These are phyloP conservation scores for Syzygium syzygioides DNA, from an alignment of 441 rosid species.

Conservation along the genomic window DNA sequence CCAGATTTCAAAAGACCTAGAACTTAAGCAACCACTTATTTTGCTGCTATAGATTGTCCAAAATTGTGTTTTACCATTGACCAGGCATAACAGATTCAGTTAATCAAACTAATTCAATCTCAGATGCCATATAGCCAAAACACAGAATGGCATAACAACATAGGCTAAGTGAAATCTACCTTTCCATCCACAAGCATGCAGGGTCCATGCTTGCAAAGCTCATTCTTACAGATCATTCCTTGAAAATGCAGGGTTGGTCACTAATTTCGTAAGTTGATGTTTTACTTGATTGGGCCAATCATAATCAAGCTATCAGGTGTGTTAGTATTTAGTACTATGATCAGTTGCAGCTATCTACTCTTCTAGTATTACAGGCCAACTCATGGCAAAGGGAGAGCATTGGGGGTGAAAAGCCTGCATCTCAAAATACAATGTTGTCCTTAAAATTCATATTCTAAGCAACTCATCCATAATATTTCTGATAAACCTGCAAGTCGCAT, in stretches of 20 bases:
- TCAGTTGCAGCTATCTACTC: background rate
- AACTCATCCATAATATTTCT: background rate
- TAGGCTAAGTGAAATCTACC: background rate
- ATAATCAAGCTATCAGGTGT: background rate
- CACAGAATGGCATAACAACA: background rate
- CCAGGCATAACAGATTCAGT: background rate
- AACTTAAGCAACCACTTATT: background rate
- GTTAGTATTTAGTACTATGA: background rate
- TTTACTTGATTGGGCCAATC: background rate
- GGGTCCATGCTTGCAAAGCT: background rate
- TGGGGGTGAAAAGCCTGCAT: background rate
- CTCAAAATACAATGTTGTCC: background rate
- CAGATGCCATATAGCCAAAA: background rate
- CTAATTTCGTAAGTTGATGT: background rate
- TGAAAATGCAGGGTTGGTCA: background rate
- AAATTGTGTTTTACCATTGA: background rate
- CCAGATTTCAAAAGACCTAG: background rate
- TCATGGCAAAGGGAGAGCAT: background rate
- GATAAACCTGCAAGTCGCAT: background rate
- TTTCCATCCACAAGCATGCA: background rate
- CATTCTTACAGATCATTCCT: background rate
- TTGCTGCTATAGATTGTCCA: background rate
- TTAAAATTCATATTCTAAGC: background rate
- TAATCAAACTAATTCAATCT: background rate
- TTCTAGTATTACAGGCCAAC: background rate